These are phyloP conservation scores for Nakazawaea ishiwadae DNA, from an alignment of 805 yeast species.

Conservation along the genomic window DNA sequence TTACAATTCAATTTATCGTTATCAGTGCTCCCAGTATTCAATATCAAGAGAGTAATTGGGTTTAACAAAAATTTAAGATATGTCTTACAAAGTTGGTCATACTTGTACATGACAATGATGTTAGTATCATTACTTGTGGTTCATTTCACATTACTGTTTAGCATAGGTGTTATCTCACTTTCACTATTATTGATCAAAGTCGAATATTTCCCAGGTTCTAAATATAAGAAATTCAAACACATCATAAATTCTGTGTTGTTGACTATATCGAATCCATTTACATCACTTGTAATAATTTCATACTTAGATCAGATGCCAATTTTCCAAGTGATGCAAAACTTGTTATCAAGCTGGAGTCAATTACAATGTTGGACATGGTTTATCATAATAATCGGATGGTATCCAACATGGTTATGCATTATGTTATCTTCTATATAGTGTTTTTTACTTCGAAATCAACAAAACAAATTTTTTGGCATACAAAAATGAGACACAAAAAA, in stretches of 20 bases:
- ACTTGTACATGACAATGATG: constrained; percentile 61
- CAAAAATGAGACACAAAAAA: constrained; percentile 9
- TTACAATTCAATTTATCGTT: not conserved
- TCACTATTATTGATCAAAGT: constrained; percentile 63
- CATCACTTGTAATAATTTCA: constrained; percentile 23
- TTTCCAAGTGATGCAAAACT: constrained; percentile 31
- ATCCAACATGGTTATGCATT: constrained; percentile 66
- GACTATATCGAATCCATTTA: constrained; percentile 46
- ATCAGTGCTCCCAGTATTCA: constrained; percentile 7
- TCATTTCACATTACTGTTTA: constrained; percentile 77
- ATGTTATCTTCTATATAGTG: constrained; percentile 11
- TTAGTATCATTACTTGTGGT: constrained; percentile 72
- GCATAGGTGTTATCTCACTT: constrained; percentile 63
- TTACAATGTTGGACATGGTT: constrained; percentile 86
- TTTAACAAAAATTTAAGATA: constrained; percentile 22
- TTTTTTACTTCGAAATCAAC: no score
- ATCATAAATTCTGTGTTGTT: constrained; percentile 30
- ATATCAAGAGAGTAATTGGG: constrained; percentile 10
- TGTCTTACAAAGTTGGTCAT: constrained; percentile 21
- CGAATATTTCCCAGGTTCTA: not conserved
- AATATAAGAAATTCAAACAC: not conserved
- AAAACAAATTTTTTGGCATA: no score
- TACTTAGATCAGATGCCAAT: not conserved
- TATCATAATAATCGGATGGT: constrained; percentile 69
- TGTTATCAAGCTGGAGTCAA: constrained; percentile 61